Evolutionary conservation across 78 protist genomes (phyloP).

Genomic region (Capsaspora owczarzaki): DNA sequence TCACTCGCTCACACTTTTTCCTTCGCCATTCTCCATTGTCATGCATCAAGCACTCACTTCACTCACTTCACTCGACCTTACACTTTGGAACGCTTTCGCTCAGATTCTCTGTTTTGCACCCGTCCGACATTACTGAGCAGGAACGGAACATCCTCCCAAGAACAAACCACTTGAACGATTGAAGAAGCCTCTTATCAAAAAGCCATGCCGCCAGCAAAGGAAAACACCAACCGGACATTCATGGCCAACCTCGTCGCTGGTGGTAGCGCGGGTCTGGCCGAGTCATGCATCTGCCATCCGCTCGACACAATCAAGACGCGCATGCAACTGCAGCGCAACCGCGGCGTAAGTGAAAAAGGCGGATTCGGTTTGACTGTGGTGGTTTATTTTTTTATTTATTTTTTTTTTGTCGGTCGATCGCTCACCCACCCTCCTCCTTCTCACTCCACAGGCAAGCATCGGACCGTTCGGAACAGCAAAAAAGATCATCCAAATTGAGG

Average conservation of each 20-base stretch:
- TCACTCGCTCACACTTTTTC: too few relatives aligned
- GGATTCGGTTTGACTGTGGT: too few relatives aligned
- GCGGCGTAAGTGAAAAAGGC: conserved; percentile 20
- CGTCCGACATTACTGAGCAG: too few relatives aligned
- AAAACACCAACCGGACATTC: conserved; percentile 18
- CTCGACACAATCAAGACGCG: conserved; percentile 40
- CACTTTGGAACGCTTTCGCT: too few relatives aligned
- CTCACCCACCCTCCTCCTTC: background rate
- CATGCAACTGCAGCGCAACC: conserved; percentile 15
- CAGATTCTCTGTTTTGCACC: too few relatives aligned
- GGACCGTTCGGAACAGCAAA: background rate
- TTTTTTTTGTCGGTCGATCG: background rate
- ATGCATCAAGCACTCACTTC: too few relatives aligned
- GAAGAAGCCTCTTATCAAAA: too few relatives aligned
- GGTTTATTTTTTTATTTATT: too few relatives aligned
- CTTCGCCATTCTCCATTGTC: too few relatives aligned
- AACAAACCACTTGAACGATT: too few relatives aligned
- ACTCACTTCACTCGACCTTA: too few relatives aligned
- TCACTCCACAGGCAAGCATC: background rate
- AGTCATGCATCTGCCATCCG: conserved; percentile 36
- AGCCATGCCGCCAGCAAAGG: conserved; percentile 2
- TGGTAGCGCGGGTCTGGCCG: conserved; percentile 32
- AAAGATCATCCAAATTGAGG: background rate
- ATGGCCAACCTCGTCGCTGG: conserved; percentile 22
- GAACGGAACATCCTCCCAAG: too few relatives aligned